These are phyloP conservation scores for Datisca glomerata DNA, from an alignment of 306 rosid species.

Conservation along the genomic window DNA sequence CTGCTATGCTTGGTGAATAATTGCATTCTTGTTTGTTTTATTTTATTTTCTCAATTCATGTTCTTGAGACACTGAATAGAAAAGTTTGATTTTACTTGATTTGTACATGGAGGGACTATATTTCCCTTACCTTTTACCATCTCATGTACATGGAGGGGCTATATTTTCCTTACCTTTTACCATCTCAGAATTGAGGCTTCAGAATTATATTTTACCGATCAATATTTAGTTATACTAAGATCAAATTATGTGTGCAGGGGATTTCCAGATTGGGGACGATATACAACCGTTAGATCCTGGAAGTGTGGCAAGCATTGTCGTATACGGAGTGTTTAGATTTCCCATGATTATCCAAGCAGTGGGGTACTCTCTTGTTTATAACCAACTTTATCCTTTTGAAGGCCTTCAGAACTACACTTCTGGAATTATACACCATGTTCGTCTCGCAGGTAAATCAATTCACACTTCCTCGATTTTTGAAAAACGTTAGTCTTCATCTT, in stretches of 20 bases:
- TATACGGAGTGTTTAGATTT: conserved; percentile 39
- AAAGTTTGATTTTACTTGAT: no score
- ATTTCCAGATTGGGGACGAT: conserved; percentile 67
- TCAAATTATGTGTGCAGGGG: conserved; percentile 38
- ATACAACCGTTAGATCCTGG: conserved; percentile 52
- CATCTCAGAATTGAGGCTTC: not conserved
- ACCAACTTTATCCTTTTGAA: conserved; percentile 77
- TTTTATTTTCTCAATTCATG: no score
- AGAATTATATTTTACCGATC: not conserved
- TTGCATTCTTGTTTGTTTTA: no score
- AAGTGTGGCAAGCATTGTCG: conserved; percentile 48
- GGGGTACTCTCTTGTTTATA: conserved; percentile 65
- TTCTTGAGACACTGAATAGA: no score
- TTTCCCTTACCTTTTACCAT: no score
- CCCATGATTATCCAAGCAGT: conserved; percentile 22
- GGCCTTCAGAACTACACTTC: conserved; percentile 91
- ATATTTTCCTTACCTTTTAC: not conserved
- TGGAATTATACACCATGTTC: conserved; percentile 91
- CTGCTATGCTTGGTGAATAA: no score
- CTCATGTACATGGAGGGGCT: no score
- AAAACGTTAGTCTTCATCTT: no score
- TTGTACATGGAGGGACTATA: no score
- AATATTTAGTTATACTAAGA: not conserved
- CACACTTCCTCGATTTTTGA: no score
- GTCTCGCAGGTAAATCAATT: conserved; percentile 41